Conservation (phyloP, 495 filamentous ascomycete species). For the Hyaloscypha finlandica region DNA sequence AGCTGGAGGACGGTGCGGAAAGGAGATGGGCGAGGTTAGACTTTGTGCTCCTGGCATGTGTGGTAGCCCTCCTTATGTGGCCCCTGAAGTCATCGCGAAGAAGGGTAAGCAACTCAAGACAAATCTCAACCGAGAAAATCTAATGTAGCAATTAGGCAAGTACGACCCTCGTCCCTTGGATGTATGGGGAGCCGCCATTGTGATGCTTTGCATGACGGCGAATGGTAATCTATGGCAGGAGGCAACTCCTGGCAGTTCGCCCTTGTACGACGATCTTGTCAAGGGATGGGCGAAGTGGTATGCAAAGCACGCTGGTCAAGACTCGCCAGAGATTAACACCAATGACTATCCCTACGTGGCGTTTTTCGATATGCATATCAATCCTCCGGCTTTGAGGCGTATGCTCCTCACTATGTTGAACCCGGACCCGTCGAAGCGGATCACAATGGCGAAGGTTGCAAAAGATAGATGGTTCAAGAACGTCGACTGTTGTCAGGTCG, state of each 20-base stretch:
- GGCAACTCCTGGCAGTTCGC: slow-evolving; percentile 47
- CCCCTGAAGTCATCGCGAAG: slow-evolving; percentile 73
- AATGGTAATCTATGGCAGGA: slow-evolving; percentile 65
- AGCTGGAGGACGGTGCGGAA: slow-evolving; percentile 64
- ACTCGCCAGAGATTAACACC: slow-evolving; percentile 42
- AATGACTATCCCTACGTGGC: slow-evolving; percentile 53
- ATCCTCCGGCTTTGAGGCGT: slow-evolving; percentile 52
- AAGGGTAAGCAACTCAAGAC: slow-evolving; percentile 40
- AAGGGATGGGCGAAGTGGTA: slow-evolving; percentile 65
- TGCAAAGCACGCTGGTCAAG: slow-evolving; percentile 47
- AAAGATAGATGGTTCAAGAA: slow-evolving; percentile 63
- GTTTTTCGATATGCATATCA: slow-evolving; percentile 43
- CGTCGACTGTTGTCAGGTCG: slow-evolving; percentile 71
- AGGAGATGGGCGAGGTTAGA: slow-evolving; percentile 62
- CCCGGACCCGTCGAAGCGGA: slow-evolving; percentile 65
- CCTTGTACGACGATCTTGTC: slow-evolving; percentile 58
- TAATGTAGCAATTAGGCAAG: slow-evolving; percentile 36
- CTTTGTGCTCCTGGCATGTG: slow-evolving; percentile 71
- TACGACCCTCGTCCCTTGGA: slow-evolving; percentile 79
- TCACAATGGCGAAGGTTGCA: slow-evolving; percentile 62
- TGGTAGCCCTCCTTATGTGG: slow-evolving; percentile 75
- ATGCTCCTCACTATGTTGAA: slow-evolving; percentile 77
- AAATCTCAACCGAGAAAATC: not conserved
- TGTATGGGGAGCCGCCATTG: slow-evolving; percentile 77
- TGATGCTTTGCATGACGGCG: slow-evolving; percentile 68